These are phyloP conservation scores for Lentithecium fluviatile DNA, from an alignment of 495 filamentous ascomycete species.

Conservation along the genomic window DNA sequence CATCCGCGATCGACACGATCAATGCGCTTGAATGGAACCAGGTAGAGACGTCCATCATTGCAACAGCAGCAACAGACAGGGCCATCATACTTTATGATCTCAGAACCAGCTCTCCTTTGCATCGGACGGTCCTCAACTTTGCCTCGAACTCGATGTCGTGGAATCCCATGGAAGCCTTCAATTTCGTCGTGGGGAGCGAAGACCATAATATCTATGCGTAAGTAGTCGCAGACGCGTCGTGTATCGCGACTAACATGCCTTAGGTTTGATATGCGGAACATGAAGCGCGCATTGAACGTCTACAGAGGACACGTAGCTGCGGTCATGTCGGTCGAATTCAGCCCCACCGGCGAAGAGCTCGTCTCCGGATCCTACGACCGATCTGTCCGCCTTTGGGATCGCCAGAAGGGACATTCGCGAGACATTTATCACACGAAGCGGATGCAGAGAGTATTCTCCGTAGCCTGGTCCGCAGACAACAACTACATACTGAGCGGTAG, in stretches of 20 bases:
- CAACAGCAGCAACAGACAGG: conserved; percentile 77
- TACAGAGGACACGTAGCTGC: conserved; percentile 94
- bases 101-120: conserved; percentile 78
- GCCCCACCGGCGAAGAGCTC: conserved; percentile 89
- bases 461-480: conserved; percentile 80
- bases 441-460: conserved; percentile 94
- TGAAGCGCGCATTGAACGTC: conserved; percentile 82
- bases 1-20: conserved; percentile 87
- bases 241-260: no score
- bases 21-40: conserved; percentile 88
- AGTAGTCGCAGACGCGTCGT: no score
- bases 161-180: conserved; percentile 96
- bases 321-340: conserved; percentile 96
- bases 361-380: conserved; percentile 87
- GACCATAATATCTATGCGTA: conserved; percentile 72
- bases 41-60: conserved; percentile 86
- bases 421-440: conserved; percentile 97
- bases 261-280: conserved; percentile 78
- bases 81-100: conserved; percentile 86
- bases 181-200: conserved; percentile 79
- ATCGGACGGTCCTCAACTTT: conserved; percentile 74
- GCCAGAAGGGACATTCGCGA: conserved; percentile 75
- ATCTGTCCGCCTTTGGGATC: conserved; percentile 75
- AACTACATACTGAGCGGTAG: conserved; percentile 82
- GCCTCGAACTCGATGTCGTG: conserved; percentile 83